Evolutionary conservation across 176 grass and related monocot species (phyloP).

Genomic region (Carex scoparia): DNA sequence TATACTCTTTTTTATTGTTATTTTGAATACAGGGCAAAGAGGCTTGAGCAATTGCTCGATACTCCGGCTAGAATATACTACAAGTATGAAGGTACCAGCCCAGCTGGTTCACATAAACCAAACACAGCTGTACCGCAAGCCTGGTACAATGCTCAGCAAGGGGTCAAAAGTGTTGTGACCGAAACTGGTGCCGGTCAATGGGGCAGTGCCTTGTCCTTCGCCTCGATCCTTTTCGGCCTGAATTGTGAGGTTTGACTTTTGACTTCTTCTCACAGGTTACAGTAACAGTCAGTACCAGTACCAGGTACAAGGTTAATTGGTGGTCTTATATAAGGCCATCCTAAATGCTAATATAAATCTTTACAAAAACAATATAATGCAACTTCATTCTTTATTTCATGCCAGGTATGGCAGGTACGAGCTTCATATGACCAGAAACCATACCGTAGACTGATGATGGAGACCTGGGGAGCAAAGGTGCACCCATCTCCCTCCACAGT

Average conservation of each 20-base stretch:
- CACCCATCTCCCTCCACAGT: constrained; percentile 64
- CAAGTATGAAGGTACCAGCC: constrained; percentile 96
- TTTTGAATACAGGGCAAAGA: constrained; percentile 44
- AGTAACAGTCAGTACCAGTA: background rate
- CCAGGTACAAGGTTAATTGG: background rate
- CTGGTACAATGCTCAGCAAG: constrained; percentile 71
- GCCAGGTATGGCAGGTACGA: constrained; percentile 87
- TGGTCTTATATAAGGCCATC: background rate
- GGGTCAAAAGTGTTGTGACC: constrained; percentile 77
- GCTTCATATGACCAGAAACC: constrained; percentile 97
- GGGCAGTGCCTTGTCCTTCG: constrained; percentile 94
- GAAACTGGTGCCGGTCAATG: constrained; percentile 95
- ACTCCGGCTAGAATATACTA: constrained; percentile 98
- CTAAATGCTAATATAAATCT: background rate
- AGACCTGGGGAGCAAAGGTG: constrained; percentile 94
- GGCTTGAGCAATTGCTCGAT: constrained; percentile 70
- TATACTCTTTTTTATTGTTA: background rate
- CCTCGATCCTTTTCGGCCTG: constrained; percentile 77
- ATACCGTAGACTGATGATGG: constrained; percentile 86
- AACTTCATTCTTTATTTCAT: background rate
- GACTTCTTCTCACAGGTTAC: background rate
- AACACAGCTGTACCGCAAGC: constrained; percentile 96
- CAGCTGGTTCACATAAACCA: constrained; percentile 87
- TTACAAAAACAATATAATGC: background rate
- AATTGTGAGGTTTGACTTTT: constrained; percentile 56